Percentiles rank a stretch among this genome's conserved stretches.
These are phyloP conservation scores for Immersiella caudata DNA, from an alignment of 495 filamentous ascomycete genomes.

Conservation along the genomic window DNA sequence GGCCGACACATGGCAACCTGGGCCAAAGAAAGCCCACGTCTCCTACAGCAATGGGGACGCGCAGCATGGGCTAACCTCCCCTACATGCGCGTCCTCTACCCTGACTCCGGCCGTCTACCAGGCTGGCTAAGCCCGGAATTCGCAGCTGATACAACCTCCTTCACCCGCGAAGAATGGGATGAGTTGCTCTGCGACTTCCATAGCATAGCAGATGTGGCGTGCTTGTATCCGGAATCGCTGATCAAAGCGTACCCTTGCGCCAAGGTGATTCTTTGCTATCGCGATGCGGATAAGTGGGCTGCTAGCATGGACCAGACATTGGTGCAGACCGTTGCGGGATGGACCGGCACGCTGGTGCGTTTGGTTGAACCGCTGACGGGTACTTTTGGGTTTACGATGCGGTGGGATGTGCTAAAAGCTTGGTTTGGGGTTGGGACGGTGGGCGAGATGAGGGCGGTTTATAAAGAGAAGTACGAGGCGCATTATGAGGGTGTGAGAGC, in stretches of 20 bases:
- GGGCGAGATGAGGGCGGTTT: conserved; percentile 6
- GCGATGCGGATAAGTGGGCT: conserved; percentile 17
- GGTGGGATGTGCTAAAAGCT: conserved; percentile 17
- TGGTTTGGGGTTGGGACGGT: conserved; percentile 15
- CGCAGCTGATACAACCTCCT: conserved; percentile 5
- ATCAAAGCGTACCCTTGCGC: conserved; percentile 16
- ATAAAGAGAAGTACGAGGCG: conserved; percentile 10
- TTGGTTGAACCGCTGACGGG: conserved; percentile 9
- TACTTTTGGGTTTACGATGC: conserved; percentile 16
- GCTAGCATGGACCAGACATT: conserved; percentile 15
- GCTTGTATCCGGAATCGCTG: conserved; percentile 16
- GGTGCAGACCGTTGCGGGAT: conserved; percentile 13
- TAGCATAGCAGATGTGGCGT: conserved; percentile 14
- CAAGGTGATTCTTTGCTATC: conserved; percentile 15
- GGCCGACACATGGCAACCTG: conserved; percentile 17
- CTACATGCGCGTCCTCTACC: conserved; percentile 17
- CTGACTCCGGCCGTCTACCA: conserved; percentile 2
- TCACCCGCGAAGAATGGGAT: conserved; percentile 12
- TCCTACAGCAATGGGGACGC: conserved; percentile 8
- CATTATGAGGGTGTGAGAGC: conserved; percentile 15
- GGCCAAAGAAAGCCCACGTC: conserved; percentile 11
- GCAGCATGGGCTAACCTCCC: conserved; percentile 16
- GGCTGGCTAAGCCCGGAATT: conserved; percentile 12
- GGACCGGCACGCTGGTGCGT: conserved; percentile 12
- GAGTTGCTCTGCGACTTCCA: conserved; percentile 10